Evolutionary conservation across 2,329 filamentous ascomycete genomes (phyloP).

Genomic region (Plenodomus tracheiphilus): DNA sequence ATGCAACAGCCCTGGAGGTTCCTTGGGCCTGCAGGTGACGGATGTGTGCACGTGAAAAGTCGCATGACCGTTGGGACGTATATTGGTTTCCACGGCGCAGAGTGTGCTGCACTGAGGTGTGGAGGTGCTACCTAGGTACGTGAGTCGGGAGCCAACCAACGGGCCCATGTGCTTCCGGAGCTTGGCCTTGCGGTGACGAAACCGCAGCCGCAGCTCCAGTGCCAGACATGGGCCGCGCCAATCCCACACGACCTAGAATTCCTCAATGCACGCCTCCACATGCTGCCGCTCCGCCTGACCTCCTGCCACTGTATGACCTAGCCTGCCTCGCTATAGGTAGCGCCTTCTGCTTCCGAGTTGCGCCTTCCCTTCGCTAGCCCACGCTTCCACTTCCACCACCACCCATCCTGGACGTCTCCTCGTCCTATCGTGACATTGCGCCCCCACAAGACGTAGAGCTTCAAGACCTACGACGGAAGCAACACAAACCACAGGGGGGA

Average conservation of each 20-base stretch:
- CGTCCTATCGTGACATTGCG: constrained; percentile 20
- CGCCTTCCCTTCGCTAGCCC: not conserved
- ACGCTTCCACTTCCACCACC: constrained; percentile 3
- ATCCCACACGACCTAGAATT: constrained; percentile 11
- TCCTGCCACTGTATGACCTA: constrained; percentile 4
- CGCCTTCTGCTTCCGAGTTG: not conserved
- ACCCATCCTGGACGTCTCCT: constrained; percentile 32
- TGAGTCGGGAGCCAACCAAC: not conserved
- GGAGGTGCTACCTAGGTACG: not conserved
- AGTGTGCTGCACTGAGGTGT: not conserved
- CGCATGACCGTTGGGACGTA: not conserved
- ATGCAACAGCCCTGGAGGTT: too few relatives aligned
- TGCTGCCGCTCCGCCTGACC: constrained; percentile 12
- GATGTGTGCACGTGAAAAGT: not conserved
- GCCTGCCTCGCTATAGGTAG: constrained; percentile 4
- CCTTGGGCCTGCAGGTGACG: not conserved
- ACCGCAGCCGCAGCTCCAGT: constrained; percentile 3
- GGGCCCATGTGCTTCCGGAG: not conserved
- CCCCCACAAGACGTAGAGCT: constrained; percentile 36
- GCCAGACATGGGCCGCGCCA: constrained; percentile 8
- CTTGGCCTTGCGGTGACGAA: constrained; percentile 7
- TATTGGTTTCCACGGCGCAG: not conserved
- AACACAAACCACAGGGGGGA: constrained; percentile 3
- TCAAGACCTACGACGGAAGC: constrained; percentile 24
- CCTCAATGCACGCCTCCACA: constrained; percentile 6